These are phyloP conservation scores for Dothideomycetidae sp. DNA, from an alignment of 2,329 filamentous ascomycete genomes.

Conservation along the genomic window DNA sequence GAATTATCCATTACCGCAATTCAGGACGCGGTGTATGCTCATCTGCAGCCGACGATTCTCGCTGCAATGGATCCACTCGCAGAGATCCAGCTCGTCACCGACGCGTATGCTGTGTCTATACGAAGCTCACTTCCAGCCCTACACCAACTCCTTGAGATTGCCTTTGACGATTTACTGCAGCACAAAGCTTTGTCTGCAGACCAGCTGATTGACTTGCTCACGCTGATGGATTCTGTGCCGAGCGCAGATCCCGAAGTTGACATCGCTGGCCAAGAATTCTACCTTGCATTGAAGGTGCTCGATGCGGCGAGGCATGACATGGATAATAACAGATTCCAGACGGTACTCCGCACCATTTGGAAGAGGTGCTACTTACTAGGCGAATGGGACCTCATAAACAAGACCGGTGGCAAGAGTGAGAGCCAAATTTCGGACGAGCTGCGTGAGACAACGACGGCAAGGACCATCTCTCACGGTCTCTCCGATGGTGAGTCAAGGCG, in stretches of 20 bases:
- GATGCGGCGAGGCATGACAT: conserved; percentile 38
- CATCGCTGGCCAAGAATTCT: conserved; percentile 52
- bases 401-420: conserved; percentile 62
- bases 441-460: conserved; percentile 21
- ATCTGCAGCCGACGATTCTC: conserved; percentile 52
- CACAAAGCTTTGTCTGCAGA: conserved; percentile 51
- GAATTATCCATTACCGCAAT: conserved; percentile 57
- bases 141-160: conserved; percentile 55
- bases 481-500: conserved; percentile 41
- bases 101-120: conserved; percentile 10
- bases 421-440: conserved; percentile 49
- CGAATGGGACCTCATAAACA: conserved; percentile 69
- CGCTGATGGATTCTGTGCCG: conserved; percentile 50
- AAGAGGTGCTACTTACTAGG: conserved; percentile 71
- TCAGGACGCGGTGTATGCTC: conserved; percentile 64
- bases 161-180: conserved; percentile 53
- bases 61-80: conserved; percentile 67
- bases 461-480: conserved; percentile 42
- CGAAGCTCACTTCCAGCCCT: conserved; percentile 46
- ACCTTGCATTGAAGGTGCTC: conserved; percentile 51
- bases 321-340: conserved; percentile 41
- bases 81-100: conserved; percentile 53
- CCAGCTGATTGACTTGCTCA: conserved; percentile 60
- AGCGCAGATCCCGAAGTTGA: conserved; percentile 31
- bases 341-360: conserved; percentile 58